phyloP scores from a whole-genome alignment of 2,329 filamentous ascomycete genomes.

The Neopestalotiopsis rosae region DNA sequence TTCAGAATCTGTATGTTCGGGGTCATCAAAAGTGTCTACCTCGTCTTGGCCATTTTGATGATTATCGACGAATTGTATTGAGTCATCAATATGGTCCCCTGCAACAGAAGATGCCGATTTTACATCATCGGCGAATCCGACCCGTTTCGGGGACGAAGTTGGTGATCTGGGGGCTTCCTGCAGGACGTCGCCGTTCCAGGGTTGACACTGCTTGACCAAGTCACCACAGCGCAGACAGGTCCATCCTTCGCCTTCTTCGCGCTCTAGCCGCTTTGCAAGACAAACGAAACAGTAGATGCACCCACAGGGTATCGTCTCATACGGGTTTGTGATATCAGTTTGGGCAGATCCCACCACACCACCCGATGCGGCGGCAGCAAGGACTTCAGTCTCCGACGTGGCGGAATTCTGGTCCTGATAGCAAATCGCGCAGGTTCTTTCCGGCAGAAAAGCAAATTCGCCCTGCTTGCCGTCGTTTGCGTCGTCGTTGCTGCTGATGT shows the following conservation, averaged over 20 bases:
- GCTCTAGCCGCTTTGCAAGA: constrained; percentile 85
- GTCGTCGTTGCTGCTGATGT: constrained; percentile 52
- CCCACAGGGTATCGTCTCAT: constrained; percentile 86
- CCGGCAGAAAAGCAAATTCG: constrained; percentile 84
- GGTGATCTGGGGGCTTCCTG: constrained; percentile 52
- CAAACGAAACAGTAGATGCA: constrained; percentile 98
- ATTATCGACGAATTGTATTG: constrained; percentile 22
- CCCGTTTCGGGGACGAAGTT: constrained; percentile 56
- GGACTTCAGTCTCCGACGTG: constrained; percentile 75
- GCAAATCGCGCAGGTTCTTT: constrained; percentile 95
- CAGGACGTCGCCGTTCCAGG: constrained; percentile 91
- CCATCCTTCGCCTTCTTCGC: constrained; percentile 95
- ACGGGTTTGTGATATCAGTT: constrained; percentile 95
- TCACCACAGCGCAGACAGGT: constrained; percentile 88
- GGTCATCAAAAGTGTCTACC: constrained; percentile 20
- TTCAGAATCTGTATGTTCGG: constrained; percentile 36
- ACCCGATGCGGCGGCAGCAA: constrained; percentile 72
- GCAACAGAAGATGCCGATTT: constrained; percentile 34
- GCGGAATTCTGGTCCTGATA: constrained; percentile 90
- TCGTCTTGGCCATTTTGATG: background rate
- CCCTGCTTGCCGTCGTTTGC: constrained; percentile 64
- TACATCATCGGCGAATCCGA: constrained; percentile 65
- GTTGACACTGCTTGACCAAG: constrained; percentile 81
- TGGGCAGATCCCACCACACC: constrained; percentile 87
- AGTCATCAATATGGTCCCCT: constrained; percentile 29